Evolutionary conservation across 257 asterid species (phyloP).

Genomic region (Capsicum pubescens): DNA sequence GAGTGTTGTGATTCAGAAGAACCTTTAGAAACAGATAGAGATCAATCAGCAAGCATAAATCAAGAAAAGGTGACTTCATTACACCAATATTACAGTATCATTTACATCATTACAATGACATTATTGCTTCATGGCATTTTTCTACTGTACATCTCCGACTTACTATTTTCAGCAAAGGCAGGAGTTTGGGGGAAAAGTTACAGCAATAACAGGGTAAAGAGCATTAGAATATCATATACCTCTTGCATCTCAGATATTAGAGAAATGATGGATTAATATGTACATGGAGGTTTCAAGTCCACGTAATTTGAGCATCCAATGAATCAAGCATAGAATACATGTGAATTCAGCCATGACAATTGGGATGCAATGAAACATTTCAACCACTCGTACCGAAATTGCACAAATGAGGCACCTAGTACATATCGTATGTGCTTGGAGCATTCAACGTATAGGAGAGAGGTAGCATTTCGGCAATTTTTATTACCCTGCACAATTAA

Average conservation of each 20-base stretch:
- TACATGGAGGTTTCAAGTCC: background rate
- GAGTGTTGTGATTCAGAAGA: conserved; percentile 51
- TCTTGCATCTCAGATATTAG: background rate
- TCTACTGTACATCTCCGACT: background rate
- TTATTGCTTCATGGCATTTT: background rate
- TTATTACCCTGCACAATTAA: background rate
- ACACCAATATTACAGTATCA: background rate
- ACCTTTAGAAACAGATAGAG: conserved; percentile 48
- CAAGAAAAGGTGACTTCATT: conserved; percentile 14
- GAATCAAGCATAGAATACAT: background rate
- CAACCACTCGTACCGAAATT: background rate
- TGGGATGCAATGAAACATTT: background rate
- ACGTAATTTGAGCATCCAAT: background rate
- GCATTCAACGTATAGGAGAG: background rate
- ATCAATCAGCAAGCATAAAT: conserved; percentile 29
- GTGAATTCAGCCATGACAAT: background rate
- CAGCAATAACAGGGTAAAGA: background rate
- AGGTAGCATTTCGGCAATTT: background rate
- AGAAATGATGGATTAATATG: background rate
- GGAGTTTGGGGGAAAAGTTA: background rate
- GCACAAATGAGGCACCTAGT: background rate
- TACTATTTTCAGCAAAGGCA: background rate
- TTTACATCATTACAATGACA: conserved; percentile 16
- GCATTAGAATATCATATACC: background rate
- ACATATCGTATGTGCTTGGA: background rate